These are phyloP conservation scores for Leptographium procerum DNA, from an alignment of 2,329 filamentous ascomycete genomes.

Conservation along the genomic window DNA sequence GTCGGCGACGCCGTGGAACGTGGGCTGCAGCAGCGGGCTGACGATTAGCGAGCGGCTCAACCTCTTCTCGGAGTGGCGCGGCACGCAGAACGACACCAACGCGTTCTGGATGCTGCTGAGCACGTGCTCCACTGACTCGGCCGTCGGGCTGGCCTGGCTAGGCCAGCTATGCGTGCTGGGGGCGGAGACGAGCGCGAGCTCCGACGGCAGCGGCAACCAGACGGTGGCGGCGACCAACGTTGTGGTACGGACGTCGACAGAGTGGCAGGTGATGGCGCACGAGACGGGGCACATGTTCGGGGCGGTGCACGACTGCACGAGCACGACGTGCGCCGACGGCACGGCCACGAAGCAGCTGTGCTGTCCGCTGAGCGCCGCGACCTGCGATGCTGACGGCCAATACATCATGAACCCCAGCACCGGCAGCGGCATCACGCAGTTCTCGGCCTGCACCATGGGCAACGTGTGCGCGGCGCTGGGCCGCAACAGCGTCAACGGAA, in stretches of 20 bases:
- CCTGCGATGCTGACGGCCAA: conserved; percentile 63
- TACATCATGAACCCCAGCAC: conserved; percentile 98
- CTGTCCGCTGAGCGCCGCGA: conserved; percentile 59
- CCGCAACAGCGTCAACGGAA: conserved; percentile 61
- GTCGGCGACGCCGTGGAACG: conserved; percentile 69
- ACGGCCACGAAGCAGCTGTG: conserved; percentile 47
- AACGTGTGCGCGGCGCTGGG: conserved; percentile 86
- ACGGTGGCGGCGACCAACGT: conserved; percentile 81
- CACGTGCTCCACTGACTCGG: conserved; percentile 67
- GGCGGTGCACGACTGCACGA: conserved; percentile 84
- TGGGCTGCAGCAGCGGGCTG: conserved; percentile 51
- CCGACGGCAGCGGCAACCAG: conserved; percentile 35
- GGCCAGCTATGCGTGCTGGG: conserved; percentile 67
- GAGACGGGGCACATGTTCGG: conserved; percentile 92
- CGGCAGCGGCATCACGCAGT: conserved; percentile 56
- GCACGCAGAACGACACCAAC: conserved; percentile 59
- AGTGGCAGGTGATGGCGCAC: conserved; percentile 95
- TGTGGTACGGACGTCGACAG: conserved; percentile 67
- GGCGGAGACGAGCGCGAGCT: conserved; percentile 40
- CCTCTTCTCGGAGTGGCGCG: conserved; percentile 81
- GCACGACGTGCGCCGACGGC: conserved; percentile 51
- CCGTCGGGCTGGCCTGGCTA: conserved; percentile 87
- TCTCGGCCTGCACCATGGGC: conserved; percentile 81
- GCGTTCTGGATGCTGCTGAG: conserved; percentile 89
- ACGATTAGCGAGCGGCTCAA: conserved; percentile 71